phyloP scores from a whole-genome alignment of 2,329 filamentous ascomycete genomes.

The Onygenales sp. region DNA sequence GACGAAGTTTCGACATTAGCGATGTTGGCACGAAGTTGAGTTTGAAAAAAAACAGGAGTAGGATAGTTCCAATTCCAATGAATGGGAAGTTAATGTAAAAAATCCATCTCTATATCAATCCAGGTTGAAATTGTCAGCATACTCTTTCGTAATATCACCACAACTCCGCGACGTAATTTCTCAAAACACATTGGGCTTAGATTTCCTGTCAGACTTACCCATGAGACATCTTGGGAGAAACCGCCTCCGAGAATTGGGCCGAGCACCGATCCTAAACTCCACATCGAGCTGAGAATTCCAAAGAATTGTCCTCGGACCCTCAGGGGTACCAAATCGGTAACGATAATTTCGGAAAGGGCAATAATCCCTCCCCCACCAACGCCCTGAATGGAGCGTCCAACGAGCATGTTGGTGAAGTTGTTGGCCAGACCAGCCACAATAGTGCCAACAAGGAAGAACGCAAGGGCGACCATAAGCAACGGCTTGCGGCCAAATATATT shows the following conservation, averaged over 20 bases:
- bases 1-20: slow-evolving; percentile 40
- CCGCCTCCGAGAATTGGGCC: slow-evolving; percentile 35
- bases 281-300: slow-evolving; percentile 30
- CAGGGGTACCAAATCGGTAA: slow-evolving; percentile 37
- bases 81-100: slow-evolving; percentile 58
- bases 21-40: slow-evolving; percentile 39
- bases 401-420: slow-evolving; percentile 37
- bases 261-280: slow-evolving; percentile 30
- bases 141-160: not conserved
- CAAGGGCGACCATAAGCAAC: slow-evolving; percentile 28
- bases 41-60: slow-evolving; percentile 46
- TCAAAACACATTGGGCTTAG: no score
- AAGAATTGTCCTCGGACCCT: slow-evolving; percentile 30
- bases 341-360: slow-evolving; percentile 33
- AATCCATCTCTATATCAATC: slow-evolving; percentile 49
- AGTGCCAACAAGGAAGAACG: slow-evolving; percentile 37
- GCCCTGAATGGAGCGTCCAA: slow-evolving; percentile 36
- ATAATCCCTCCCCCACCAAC: slow-evolving; percentile 37
- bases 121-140: not conserved
- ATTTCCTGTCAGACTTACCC: slow-evolving; percentile 19
- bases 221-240: slow-evolving; percentile 29
- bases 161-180: no score
- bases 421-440: slow-evolving; percentile 33
- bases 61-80: slow-evolving; percentile 37
- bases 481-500: slow-evolving; percentile 40